phyloP scores from a whole-genome alignment of 257 asterid species.

The Solanum sitiens region DNA sequence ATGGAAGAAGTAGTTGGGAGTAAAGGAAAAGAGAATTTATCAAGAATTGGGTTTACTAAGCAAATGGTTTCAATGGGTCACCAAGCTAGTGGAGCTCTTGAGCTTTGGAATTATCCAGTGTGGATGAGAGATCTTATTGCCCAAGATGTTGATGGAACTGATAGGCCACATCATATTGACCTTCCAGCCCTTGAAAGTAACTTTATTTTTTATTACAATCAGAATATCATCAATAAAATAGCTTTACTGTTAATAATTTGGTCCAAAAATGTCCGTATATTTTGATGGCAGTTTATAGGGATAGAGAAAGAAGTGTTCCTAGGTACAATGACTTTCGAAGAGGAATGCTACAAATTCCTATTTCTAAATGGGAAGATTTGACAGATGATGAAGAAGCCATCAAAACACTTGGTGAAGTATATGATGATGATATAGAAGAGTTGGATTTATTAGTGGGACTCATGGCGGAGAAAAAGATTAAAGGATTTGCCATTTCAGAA shows the following conservation, averaged over 20 bases:
- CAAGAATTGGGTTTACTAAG: conserved; percentile 34
- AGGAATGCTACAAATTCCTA: conserved; percentile 38
- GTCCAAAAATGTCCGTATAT: neutral
- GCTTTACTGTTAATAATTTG: too few relatives aligned
- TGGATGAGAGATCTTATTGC: conserved; percentile 38
- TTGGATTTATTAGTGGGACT: conserved; percentile 50
- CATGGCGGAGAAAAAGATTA: conserved; percentile 50
- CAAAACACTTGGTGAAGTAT: conserved; percentile 28
- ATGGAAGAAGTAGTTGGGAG: conserved; percentile 33
- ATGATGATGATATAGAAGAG: conserved; percentile 40
- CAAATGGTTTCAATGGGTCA: conserved; percentile 75
- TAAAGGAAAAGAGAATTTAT: conserved; percentile 20
- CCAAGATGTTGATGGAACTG: conserved; percentile 37
- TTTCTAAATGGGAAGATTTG: conserved; percentile 57
- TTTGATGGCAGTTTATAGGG: conserved; percentile 42
- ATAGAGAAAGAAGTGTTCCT: conserved; percentile 50
- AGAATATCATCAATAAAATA: too few relatives aligned
- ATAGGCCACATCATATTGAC: conserved; percentile 40
- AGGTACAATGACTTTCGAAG: conserved; percentile 54
- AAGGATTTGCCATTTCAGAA: conserved; percentile 60
- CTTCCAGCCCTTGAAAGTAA: conserved; percentile 54
- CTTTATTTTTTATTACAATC: neutral
- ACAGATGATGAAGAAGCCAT: conserved; percentile 43
- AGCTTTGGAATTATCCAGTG: conserved; percentile 54
- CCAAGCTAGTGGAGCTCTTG: conserved; percentile 61